Evolutionary conservation across 495 filamentous ascomycete species (phyloP).

Genomic region (Mycothermus thermophilus): DNA sequence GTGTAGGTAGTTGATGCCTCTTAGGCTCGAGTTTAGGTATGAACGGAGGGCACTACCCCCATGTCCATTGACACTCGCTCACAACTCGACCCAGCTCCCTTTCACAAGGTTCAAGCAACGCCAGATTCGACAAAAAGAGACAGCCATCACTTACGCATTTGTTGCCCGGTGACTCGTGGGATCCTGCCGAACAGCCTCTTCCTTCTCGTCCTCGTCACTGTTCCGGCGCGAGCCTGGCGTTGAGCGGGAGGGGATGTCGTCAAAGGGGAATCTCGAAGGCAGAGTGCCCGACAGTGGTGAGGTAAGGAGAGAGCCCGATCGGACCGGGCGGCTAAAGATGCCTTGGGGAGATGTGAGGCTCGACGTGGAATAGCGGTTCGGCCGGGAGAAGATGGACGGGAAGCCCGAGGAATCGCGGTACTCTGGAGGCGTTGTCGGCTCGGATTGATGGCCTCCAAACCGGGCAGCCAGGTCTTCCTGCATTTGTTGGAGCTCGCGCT

Average conservation of each 20-base stretch:
- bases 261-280: constrained; percentile 34
- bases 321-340: constrained; percentile 56
- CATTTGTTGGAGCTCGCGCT: constrained; percentile 68
- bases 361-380: constrained; percentile 70
- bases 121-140: too few species aligned
- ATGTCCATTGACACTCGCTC: neutral
- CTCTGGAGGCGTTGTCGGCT: constrained; percentile 95
- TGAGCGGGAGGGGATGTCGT: constrained; percentile 61
- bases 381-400: constrained; percentile 57
- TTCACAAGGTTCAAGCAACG: neutral
- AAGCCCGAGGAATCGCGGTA: constrained; percentile 61
- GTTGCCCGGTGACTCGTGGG: constrained; percentile 54
- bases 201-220: constrained; percentile 64
- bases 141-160: constrained; percentile 55
- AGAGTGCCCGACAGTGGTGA: constrained; percentile 42
- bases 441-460: constrained; percentile 59
- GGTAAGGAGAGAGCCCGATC: constrained; percentile 58
- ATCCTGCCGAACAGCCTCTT: constrained; percentile 47
- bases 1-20: too few species aligned
- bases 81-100: neutral
- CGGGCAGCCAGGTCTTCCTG: constrained; percentile 51
- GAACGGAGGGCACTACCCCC: too few species aligned
- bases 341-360: constrained; percentile 70
- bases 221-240: constrained; percentile 76
- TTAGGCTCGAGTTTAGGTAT: too few species aligned